Conservation (phyloP, 148 eudicot genomes). For the Nepenthes mirabilis region DNA sequence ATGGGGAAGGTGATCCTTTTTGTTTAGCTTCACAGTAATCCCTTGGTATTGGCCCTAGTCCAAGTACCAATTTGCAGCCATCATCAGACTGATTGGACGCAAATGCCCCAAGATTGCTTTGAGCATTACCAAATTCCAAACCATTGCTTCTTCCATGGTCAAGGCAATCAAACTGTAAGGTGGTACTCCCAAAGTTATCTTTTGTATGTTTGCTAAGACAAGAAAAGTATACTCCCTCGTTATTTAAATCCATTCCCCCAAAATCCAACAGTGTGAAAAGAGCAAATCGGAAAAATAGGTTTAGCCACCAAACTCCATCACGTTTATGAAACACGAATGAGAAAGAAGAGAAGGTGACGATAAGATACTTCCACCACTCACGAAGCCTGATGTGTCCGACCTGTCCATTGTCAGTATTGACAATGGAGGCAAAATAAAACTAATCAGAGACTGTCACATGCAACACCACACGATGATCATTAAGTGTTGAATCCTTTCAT, state of each 20-base stretch:
- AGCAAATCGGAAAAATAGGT: constrained; percentile 5
- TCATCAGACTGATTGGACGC: constrained; percentile 37
- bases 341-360: constrained; percentile 18
- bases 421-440: not conserved
- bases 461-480: not conserved
- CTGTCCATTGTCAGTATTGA: constrained; percentile 40
- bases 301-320: constrained; percentile 22
- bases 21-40: constrained; percentile 26
- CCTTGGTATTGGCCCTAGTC: constrained; percentile 73
- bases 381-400: constrained; percentile 74
- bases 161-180: constrained; percentile 67
- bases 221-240: constrained; percentile 20
- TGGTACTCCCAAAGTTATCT: constrained; percentile 47
- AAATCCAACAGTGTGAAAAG: constrained; percentile 5
- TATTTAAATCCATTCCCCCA: constrained; percentile 41
- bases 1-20: constrained; percentile 19
- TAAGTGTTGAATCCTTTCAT: not conserved
- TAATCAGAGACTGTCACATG: not conserved
- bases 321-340: constrained; percentile 19
- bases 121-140: constrained; percentile 11
- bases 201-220: constrained; percentile 19
- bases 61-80: constrained; percentile 85
- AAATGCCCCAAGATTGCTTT: constrained; percentile 16
- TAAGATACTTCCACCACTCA: constrained; percentile 61
- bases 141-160: constrained; percentile 37